These are phyloP conservation scores for Tubosaeta sp. DNA, from an alignment of 768 basidiomycete species.

Conservation along the genomic window DNA sequence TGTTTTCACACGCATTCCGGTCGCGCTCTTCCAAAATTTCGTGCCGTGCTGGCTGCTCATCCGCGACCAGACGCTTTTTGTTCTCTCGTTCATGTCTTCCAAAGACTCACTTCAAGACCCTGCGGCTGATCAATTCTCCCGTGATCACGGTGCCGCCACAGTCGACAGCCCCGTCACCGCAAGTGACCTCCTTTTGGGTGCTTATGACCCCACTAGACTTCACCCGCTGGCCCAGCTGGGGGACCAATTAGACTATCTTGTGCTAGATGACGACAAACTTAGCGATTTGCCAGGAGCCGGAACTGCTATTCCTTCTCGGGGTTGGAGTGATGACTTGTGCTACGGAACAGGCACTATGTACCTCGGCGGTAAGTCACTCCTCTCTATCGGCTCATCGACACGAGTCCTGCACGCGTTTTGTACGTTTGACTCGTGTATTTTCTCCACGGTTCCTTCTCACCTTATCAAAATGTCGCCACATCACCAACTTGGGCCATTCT, in stretches of 20 bases:
- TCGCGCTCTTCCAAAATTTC: constrained; percentile 31
- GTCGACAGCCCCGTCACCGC: constrained; percentile 69
- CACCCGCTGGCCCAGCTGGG: constrained; percentile 92
- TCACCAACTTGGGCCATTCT: constrained; percentile 57
- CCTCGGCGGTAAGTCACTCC: constrained; percentile 78
- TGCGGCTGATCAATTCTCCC: constrained; percentile 44
- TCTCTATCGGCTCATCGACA: constrained; percentile 53
- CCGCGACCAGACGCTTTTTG: constrained; percentile 14
- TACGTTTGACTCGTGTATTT: constrained; percentile 47
- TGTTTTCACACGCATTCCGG: constrained; percentile 14
- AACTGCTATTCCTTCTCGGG: constrained; percentile 90
- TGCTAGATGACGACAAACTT: constrained; percentile 95
- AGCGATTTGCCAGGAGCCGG: constrained; percentile 84
- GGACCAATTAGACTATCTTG: constrained; percentile 91
- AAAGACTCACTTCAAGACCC: constrained; percentile 35
- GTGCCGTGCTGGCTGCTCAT: constrained; percentile 12
- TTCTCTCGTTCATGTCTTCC: constrained; percentile 26
- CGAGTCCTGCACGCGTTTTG: constrained; percentile 43
- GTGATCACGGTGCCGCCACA: constrained; percentile 31
- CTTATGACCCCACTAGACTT: constrained; percentile 87
- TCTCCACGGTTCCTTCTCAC: constrained; percentile 51
- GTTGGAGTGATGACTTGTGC: constrained; percentile 99
- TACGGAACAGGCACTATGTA: constrained; percentile 99
- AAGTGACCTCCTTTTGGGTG: constrained; percentile 78
- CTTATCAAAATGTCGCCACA: constrained; percentile 59